Base-by-base conservation (phyloP, 164 flowering plant species). In the Stephania japonica region DNA sequence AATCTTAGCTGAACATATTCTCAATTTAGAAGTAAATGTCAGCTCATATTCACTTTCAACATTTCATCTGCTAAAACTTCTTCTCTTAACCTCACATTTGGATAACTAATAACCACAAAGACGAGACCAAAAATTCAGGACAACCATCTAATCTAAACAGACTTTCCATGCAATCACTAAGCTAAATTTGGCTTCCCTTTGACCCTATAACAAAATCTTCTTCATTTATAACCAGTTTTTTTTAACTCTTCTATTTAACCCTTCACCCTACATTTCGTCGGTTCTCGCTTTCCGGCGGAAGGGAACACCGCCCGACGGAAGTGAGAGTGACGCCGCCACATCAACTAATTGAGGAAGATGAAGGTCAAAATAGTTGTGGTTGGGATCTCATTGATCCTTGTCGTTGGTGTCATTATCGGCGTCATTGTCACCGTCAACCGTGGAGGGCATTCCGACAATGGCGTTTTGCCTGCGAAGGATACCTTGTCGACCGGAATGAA, bases 391-490 rank as follows among this genome's bases (percentile, higher is more conserved):
- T 16, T 82, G 49, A 64, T 86, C 74, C 79, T 85, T 4, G 82
- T 87, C 1, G 85, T 83, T 2, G 87, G 84, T 10, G 83, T 79
- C 6, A 59, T 82, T 32, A 65, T 86, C 8, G 85, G 84, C 7
- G 62, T 78, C 13, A 75, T 83, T 8, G 81, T 72, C 10, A 76
- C 67, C 6, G 70, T 72, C 12, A 70, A 24, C 49, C 74, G 44
- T 27, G 23, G 27, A 26, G 68, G 42, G 12, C 26, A 11, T 19
- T 27, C 21, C 11, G 16, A 25, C 9, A 70, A 47, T 18, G 25
- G 41, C 19, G 9, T 18, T 4, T 66, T 69, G 59, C 72, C 47
- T 23, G 6, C 26, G 6, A 23, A 19, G 2, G 47, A 12, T 27
- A 74, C 19, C 65, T 80, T 23, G 13, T 78, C 16, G 7, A 27